Evolutionary conservation across 1,284 basidiomycete species (phyloP).

Genomic region (Phellopilus nigrolimitatus): DNA sequence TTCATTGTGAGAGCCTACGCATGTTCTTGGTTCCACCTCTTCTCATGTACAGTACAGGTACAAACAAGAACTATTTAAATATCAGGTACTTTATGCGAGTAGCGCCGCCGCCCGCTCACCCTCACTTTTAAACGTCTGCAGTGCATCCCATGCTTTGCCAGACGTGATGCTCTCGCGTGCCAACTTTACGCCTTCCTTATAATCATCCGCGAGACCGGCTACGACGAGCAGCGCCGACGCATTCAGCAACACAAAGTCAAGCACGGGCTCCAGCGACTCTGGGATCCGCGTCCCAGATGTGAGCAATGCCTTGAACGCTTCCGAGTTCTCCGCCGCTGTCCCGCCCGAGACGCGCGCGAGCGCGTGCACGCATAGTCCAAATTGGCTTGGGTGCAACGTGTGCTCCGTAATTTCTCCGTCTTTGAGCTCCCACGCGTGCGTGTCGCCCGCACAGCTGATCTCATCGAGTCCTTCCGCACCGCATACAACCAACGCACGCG

Average conservation of each 20-base stretch:
- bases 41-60: no score
- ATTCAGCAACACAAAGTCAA: slow-evolving; percentile 85
- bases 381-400: slow-evolving; percentile 53
- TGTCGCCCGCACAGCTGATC: slow-evolving; percentile 90
- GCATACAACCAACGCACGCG: slow-evolving; percentile 89
- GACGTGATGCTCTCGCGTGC: slow-evolving; percentile 71
- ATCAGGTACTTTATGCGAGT: no score
- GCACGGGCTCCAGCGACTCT: slow-evolving; percentile 50
- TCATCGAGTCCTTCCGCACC: no score
- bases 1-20: no score
- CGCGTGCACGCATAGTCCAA: slow-evolving; percentile 70
- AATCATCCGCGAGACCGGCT: slow-evolving; percentile 67
- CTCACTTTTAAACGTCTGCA: no score
- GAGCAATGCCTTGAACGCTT: slow-evolving; percentile 56
- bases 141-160: no score
- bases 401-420: slow-evolving; percentile 50
- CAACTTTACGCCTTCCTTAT: slow-evolving; percentile 66
- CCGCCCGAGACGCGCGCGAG: slow-evolving; percentile 67
- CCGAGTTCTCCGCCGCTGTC: slow-evolving; percentile 53
- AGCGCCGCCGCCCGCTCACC: no score
- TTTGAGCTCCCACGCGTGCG: slow-evolving; percentile 65
- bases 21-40: no score
- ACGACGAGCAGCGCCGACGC: no score
- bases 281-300: slow-evolving; percentile 49
- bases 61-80: no score